Base-by-base conservation (phyloP, 202 grass and related monocot species). In the Panicum hallii region DNA sequence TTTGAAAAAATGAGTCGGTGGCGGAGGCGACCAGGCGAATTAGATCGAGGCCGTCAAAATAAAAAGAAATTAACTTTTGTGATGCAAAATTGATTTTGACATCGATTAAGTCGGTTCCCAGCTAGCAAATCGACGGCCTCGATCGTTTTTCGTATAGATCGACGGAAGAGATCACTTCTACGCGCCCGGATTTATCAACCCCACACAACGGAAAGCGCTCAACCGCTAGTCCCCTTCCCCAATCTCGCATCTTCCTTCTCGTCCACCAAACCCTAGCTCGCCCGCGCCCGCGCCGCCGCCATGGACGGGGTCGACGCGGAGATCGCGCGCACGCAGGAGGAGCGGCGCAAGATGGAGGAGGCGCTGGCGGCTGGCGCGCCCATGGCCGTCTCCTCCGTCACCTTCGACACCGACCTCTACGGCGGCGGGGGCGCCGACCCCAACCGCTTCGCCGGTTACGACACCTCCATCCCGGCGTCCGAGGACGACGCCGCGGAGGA, bases 341-440 rank as follows among this genome's bases (percentile, higher is more conserved):
- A 97, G 85, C 92, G 92, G 14, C 77, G 83, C 19, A 94, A 93
- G 90, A 40, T 97, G 81, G 95, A 97, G 90, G 92, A 91, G 71
- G 89, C 82, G 49, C 89, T 85, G 14, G 81, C 77, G 10, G 82
- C 70, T 4, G 87, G 90, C 20, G 92, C 90, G 63, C 92, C 90
- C 38, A 92, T 91, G 90, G 89, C 77, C 48, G 87, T 94, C 20
- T 90, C 95, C 61, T 89, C 90, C 47, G 90, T 97, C 57, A 92
- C 92, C 72, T 97, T 94, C 87, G 95, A 97, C 82, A 79, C 83
- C 50, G 95, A 97, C 88, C 90, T 97, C 65, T 97, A 97, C 77
- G 95, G 95, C 34, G 92, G 89, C 11, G 85, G 86, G 7, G 86
- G 92, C 3, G 87, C 90, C 34, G 88, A 90, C 71, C 83, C 88